These are phyloP conservation scores for Polygonum maritimum DNA, from an alignment of 148 eudicot genomes.

Conservation along the genomic window DNA sequence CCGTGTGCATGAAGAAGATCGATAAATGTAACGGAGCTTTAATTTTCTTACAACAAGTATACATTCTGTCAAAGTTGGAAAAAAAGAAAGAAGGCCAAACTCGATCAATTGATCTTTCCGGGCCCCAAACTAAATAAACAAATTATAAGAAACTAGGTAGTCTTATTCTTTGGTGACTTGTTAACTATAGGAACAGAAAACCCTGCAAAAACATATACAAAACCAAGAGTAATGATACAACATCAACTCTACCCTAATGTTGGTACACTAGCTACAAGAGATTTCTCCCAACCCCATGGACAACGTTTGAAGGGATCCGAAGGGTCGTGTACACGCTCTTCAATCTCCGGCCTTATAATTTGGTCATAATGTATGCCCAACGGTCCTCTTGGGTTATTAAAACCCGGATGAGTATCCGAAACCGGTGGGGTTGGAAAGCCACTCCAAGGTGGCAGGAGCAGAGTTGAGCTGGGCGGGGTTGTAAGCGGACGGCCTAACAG, in stretches of 20 bases:
- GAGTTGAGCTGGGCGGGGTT: not conserved
- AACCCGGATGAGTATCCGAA: constrained; percentile 5
- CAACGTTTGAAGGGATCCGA: too few species aligned
- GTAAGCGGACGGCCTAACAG: constrained; percentile 47
- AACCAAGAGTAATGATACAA: not conserved
- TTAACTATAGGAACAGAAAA: not conserved
- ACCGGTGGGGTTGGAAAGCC: not conserved
- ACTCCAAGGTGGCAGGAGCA: constrained; percentile 4
- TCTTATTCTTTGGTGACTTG: not conserved
- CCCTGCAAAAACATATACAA: not conserved
- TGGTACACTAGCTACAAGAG: not conserved
- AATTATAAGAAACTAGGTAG: not conserved
- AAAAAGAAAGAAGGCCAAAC: not conserved
- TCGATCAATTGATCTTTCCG: not conserved
- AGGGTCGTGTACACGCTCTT: too few species aligned
- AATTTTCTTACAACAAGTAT: not conserved
- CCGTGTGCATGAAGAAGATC: not conserved
- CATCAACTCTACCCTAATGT: constrained; percentile 1
- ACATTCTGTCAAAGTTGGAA: not conserved
- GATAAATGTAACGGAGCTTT: not conserved
- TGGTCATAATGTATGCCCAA: too few species aligned
- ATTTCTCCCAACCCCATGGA: not conserved
- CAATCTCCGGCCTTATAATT: too few species aligned
- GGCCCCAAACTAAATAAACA: not conserved
- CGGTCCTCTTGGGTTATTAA: not conserved